Percentiles rank a stretch among this genome's conserved stretches.
phyloP scores from a whole-genome alignment of 495 filamentous ascomycete species.

The Talaromyces trachyspermus region DNA sequence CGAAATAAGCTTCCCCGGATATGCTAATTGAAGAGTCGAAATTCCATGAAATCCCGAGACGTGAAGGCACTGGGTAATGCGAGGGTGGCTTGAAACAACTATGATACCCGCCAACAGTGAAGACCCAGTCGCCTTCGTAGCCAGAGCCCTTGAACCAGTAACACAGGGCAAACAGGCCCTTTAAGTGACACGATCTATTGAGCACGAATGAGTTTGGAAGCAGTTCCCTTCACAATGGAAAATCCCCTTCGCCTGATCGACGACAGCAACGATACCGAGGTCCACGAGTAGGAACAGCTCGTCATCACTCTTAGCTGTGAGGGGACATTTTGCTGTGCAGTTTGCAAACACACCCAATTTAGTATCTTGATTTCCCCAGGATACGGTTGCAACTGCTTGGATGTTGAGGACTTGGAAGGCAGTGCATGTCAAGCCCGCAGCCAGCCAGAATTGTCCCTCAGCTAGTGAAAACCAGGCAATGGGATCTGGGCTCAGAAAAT shows the following conservation, averaged over 20 bases:
- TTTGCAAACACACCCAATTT: constrained; percentile 30
- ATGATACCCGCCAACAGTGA: constrained; percentile 48
- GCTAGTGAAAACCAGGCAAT: constrained; percentile 18
- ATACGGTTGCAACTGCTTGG: constrained; percentile 28
- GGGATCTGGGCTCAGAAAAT: not conserved
- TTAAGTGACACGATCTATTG: constrained; percentile 34
- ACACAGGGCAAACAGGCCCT: constrained; percentile 40
- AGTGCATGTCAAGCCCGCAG: constrained; percentile 28
- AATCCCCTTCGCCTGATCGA: constrained; percentile 28
- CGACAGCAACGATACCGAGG: constrained; percentile 25
- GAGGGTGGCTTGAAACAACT: constrained; percentile 25
- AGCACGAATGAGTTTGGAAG: constrained; percentile 36
- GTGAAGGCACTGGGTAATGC: constrained; percentile 33
- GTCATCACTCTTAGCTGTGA: constrained; percentile 18
- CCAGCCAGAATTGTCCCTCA: constrained; percentile 29
- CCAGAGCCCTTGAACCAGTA: constrained; percentile 31
- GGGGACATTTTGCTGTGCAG: constrained; percentile 19
- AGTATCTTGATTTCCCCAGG: constrained; percentile 16
- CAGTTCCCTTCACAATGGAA: constrained; percentile 35
- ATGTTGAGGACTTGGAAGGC: constrained; percentile 37
- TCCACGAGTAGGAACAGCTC: constrained; percentile 31
- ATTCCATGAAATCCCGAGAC: constrained; percentile 36
- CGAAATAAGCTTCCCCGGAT: constrained; percentile 40
- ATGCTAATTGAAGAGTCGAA: constrained; percentile 26
- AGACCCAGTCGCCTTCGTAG: constrained; percentile 41